Percentiles rank a stretch among this genome's conserved stretches.
phyloP scores from a whole-genome alignment of 2,329 filamentous ascomycete species.

The Cordyceps cateniannulata region DNA sequence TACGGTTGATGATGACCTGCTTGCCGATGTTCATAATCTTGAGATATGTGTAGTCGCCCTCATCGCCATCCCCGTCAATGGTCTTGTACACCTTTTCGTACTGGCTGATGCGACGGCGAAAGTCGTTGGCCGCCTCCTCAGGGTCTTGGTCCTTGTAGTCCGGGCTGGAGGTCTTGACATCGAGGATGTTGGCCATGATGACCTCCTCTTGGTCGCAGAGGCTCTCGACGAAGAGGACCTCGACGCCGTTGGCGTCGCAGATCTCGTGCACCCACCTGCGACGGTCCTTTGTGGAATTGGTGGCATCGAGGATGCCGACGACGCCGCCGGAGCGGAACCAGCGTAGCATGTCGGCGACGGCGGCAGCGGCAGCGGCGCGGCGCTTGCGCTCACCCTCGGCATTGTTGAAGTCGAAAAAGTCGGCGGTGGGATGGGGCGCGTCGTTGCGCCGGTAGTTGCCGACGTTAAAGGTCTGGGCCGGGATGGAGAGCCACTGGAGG shows the following conservation, averaged over 20 bases:
- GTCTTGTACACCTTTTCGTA: slow-evolving; percentile 97
- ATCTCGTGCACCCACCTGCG: slow-evolving; percentile 85
- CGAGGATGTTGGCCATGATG: slow-evolving; percentile 96
- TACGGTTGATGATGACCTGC: slow-evolving; percentile 96
- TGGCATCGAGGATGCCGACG: slow-evolving; percentile 92
- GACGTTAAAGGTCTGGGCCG: slow-evolving; percentile 93
- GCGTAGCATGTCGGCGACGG: slow-evolving; percentile 84
- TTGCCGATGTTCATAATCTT: slow-evolving; percentile 96
- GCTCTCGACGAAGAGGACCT: slow-evolving; percentile 93
- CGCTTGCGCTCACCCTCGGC: slow-evolving; percentile 84
- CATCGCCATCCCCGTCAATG: slow-evolving; percentile 72
- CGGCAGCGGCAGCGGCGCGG: slow-evolving; percentile 81
- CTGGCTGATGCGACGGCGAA: slow-evolving; percentile 88
- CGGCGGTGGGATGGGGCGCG: slow-evolving; percentile 83
- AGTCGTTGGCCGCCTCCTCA: slow-evolving; percentile 83
- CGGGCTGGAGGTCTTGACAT: slow-evolving; percentile 94
- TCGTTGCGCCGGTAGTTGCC: slow-evolving; percentile 88
- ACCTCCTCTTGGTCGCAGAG: slow-evolving; percentile 93
- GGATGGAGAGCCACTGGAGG: slow-evolving; percentile 92
- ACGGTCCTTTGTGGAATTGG: slow-evolving; percentile 87
- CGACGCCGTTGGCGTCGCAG: slow-evolving; percentile 69
- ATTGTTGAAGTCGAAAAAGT: slow-evolving; percentile 92
- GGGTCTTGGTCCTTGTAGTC: slow-evolving; percentile 94
- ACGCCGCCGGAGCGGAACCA: slow-evolving; percentile 82
- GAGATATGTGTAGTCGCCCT: slow-evolving; percentile 84